phyloP scores from a whole-genome alignment of 495 filamentous ascomycete species.

The Penicillium paxilli region DNA sequence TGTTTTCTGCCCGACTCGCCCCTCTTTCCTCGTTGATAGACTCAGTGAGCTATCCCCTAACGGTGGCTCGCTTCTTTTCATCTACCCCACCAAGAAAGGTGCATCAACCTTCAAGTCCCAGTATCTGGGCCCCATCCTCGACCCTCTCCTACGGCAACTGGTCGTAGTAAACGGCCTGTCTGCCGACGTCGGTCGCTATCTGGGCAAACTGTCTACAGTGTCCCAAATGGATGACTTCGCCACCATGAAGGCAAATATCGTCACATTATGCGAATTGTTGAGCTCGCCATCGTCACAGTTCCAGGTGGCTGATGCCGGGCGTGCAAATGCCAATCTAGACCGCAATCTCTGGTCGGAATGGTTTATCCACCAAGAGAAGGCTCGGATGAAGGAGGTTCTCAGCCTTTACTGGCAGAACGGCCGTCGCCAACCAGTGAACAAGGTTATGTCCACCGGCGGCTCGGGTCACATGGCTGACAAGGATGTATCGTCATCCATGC shows the following conservation, averaged over 20 bases:
- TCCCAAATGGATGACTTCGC: constrained; percentile 59
- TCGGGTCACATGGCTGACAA: constrained; percentile 36
- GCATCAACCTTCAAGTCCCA: constrained; percentile 62
- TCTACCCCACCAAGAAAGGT: constrained; percentile 67
- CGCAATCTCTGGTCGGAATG: constrained; percentile 66
- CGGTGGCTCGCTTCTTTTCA: constrained; percentile 62
- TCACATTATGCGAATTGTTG: constrained; percentile 45
- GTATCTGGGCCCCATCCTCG: constrained; percentile 67
- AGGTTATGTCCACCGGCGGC: constrained; percentile 30
- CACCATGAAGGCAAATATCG: constrained; percentile 51
- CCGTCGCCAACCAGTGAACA: constrained; percentile 40
- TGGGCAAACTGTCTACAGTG: constrained; percentile 61
- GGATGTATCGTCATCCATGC: constrained; percentile 51
- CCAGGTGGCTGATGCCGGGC: constrained; percentile 51
- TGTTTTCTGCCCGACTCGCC: constrained; percentile 56
- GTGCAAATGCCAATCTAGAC: constrained; percentile 52
- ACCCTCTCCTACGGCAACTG: constrained; percentile 65
- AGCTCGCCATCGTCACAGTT: constrained; percentile 47
- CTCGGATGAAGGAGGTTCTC: constrained; percentile 62
- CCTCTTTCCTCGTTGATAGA: constrained; percentile 67
- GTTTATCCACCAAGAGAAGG: constrained; percentile 70
- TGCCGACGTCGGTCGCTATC: constrained; percentile 55
- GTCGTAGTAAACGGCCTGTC: constrained; percentile 64
- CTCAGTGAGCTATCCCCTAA: constrained; percentile 62
- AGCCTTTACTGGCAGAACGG: constrained; percentile 57